Conservation (phyloP, 169 alveolate species). For the Plasmodium vinckei region DNA sequence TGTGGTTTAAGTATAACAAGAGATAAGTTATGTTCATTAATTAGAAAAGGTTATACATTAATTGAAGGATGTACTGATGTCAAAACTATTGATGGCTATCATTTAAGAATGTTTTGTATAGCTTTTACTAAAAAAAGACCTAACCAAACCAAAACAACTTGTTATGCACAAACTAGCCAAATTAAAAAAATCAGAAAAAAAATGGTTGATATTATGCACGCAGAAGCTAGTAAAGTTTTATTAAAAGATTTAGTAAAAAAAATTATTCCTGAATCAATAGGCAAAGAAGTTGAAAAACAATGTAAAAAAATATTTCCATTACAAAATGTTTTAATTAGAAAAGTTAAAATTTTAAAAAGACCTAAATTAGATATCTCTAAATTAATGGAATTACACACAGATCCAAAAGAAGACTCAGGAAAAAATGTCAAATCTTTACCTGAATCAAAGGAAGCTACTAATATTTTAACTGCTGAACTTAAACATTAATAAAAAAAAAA, state of each 20-base stretch:
- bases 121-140: slow-evolving; percentile 97
- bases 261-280: slow-evolving; percentile 95
- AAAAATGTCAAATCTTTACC: slow-evolving; percentile 81
- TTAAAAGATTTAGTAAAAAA: slow-evolving; percentile 96
- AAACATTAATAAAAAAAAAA: slow-evolving; percentile 35
- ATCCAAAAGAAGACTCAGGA: slow-evolving; percentile 89
- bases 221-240: slow-evolving; percentile 94
- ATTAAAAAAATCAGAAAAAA: slow-evolving; percentile 95
- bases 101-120: slow-evolving; percentile 96
- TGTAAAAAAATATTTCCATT: slow-evolving; percentile 97
- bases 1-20: slow-evolving; percentile 98
- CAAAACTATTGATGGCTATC: slow-evolving; percentile 96
- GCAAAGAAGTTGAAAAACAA: slow-evolving; percentile 96
- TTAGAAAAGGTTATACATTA: slow-evolving; percentile 97
- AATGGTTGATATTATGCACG: slow-evolving; percentile 96
- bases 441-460: slow-evolving; percentile 85
- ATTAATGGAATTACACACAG: slow-evolving; percentile 92
- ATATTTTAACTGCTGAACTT: slow-evolving; percentile 84
- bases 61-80: slow-evolving; percentile 98
- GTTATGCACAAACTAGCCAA: slow-evolving; percentile 97
- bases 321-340: slow-evolving; percentile 96
- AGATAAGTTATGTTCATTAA: slow-evolving; percentile 96
- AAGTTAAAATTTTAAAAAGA: slow-evolving; percentile 97
- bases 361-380: slow-evolving; percentile 95
- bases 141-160: slow-evolving; percentile 95